Conservation (phyloP, 495 filamentous ascomycete species). For the Aspergillus affinis region DNA sequence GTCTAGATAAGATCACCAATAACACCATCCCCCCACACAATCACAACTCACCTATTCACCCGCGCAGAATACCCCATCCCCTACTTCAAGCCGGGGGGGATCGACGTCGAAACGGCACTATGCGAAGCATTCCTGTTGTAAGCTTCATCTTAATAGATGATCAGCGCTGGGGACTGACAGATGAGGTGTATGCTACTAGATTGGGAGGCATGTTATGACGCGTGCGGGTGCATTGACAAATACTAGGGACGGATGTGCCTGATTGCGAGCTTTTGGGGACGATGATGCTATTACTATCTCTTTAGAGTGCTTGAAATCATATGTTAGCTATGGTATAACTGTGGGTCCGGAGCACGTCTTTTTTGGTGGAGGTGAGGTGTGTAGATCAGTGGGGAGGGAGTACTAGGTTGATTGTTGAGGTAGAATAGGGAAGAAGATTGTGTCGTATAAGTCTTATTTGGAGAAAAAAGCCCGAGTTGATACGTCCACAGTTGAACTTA, state of each 20-base stretch:
- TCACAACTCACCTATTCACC: background rate
- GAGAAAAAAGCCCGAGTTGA: no score
- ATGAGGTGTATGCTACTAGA: background rate
- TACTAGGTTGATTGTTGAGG: no score
- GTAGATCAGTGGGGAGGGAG: background rate
- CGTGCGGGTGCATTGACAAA: background rate
- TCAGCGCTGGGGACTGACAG: background rate
- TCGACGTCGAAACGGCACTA: background rate
- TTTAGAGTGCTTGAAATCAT: no score
- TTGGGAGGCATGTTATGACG: background rate
- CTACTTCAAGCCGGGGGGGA: background rate
- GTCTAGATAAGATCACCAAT: background rate
- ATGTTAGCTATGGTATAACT: conserved; percentile 17
- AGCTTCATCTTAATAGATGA: background rate
- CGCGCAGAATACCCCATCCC: no score
- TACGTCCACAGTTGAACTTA: no score
- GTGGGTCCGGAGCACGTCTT: conserved; percentile 9
- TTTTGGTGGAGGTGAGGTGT: background rate
- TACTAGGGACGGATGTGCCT: background rate
- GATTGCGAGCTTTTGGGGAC: conserved; percentile 8
- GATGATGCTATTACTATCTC: conserved; percentile 3
- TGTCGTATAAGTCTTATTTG: no score
- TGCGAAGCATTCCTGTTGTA: background rate
- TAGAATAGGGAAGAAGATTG: no score
- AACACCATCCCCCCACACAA: background rate